Conservation (phyloP, 2,329 filamentous ascomycete species). For the Aspergillus ochraceoroseus region DNA sequence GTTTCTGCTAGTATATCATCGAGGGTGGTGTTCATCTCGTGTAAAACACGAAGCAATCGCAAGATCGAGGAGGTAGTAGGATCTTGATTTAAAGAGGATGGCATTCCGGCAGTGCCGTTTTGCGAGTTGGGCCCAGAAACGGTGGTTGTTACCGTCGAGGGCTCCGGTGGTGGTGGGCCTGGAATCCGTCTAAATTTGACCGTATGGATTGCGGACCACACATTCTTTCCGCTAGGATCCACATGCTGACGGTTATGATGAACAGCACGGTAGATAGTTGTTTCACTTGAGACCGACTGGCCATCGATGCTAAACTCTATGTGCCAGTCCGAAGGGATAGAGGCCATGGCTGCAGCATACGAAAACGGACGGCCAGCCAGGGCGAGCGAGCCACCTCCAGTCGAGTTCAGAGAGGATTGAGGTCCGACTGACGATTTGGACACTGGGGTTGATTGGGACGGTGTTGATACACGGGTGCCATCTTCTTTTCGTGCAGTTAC, state of each 20-base stretch:
- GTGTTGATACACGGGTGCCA: constrained; percentile 78
- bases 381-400: constrained; percentile 47
- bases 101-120: constrained; percentile 58
- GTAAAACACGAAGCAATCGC: constrained; percentile 79
- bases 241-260: constrained; percentile 61
- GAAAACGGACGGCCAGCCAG: constrained; percentile 60
- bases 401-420: constrained; percentile 22
- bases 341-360: constrained; percentile 77
- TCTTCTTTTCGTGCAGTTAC: constrained; percentile 90
- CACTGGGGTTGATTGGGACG: constrained; percentile 56
- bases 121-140: constrained; percentile 48
- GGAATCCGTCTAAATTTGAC: constrained; percentile 85
- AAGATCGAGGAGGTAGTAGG: constrained; percentile 83
- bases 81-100: constrained; percentile 75
- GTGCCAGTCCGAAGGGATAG: constrained; percentile 88
- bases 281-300: constrained; percentile 80
- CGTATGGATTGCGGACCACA: constrained; percentile 86
- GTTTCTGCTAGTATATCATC: constrained; percentile 83
- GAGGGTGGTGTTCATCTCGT: constrained; percentile 86
- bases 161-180: constrained; percentile 73
- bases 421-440: constrained; percentile 40
- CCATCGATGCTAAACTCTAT: constrained; percentile 88
- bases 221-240: constrained; percentile 63
- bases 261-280: constrained; percentile 91
- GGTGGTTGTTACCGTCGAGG: constrained; percentile 56